Evolutionary conservation across 257 asterid genomes (phyloP).

Genomic region (Cynanchum wilfordii): DNA sequence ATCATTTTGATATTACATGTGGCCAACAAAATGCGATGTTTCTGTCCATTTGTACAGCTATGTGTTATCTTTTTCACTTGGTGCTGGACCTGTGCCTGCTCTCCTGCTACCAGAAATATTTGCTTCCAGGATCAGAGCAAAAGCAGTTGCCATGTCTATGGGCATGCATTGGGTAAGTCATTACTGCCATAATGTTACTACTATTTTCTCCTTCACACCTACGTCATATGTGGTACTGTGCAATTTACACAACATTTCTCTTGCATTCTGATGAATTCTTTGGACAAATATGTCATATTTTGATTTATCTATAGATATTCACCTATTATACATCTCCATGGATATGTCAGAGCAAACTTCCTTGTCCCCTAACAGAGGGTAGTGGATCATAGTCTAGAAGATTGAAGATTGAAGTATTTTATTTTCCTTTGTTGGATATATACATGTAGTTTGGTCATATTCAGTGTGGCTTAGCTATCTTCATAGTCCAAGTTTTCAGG

Average conservation of each 20-base stretch:
- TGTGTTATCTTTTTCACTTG: constrained; percentile 85
- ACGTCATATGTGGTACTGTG: not conserved
- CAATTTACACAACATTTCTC: not conserved
- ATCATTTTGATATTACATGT: not conserved
- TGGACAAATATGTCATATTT: not conserved
- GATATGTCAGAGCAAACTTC: not conserved
- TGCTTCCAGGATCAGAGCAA: constrained; percentile 87
- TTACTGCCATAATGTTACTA: not conserved
- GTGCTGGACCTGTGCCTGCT: constrained; percentile 99
- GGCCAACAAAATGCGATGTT: not conserved
- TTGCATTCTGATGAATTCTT: not conserved
- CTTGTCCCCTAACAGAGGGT: not conserved
- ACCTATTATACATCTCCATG: too few species aligned
- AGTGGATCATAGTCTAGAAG: not conserved
- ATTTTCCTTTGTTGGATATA: too few species aligned
- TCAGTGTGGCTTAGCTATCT: not conserved
- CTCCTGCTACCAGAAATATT: constrained; percentile 89
- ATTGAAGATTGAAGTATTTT: not conserved
- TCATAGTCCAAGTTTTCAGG: not conserved
- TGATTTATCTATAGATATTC: not conserved
- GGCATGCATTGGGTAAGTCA: constrained; percentile 91
- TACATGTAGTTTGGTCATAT: too few species aligned
- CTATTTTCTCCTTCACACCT: not conserved
- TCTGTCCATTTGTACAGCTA: constrained; percentile 40
- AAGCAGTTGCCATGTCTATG: constrained; percentile 85